phyloP scores from a whole-genome alignment of 768 basidiomycete genomes.

The Xanthoconium stramineum region DNA sequence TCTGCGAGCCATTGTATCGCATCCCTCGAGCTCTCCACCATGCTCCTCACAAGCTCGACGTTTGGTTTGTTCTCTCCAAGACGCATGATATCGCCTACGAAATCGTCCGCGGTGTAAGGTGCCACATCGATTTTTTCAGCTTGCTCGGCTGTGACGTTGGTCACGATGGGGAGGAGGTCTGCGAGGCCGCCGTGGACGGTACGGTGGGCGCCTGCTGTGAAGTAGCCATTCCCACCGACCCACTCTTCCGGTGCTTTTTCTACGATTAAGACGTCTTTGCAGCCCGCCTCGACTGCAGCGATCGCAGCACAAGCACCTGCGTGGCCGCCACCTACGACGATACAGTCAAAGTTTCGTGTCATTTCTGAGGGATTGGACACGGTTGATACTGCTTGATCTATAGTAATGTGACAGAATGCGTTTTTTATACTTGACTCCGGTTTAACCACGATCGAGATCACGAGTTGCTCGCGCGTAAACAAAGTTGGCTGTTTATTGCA shows the following conservation, averaged over 20 bases:
- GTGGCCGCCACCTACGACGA: conserved; percentile 65
- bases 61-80: conserved; percentile 52
- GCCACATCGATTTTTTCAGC: conserved; percentile 51
- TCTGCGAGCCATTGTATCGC: conserved; percentile 56
- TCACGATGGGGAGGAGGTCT: conserved; percentile 56
- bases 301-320: conserved; percentile 66
- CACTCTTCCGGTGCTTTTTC: conserved; percentile 64
- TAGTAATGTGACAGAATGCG: neutral
- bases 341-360: conserved; percentile 43
- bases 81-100: conserved; percentile 58
- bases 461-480: neutral
- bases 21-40: conserved; percentile 56
- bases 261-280: conserved; percentile 56
- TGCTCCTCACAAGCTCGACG: conserved; percentile 42
- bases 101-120: conserved; percentile 54
- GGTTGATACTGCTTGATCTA: no score
- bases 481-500: neutral
- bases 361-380: conserved; percentile 3
- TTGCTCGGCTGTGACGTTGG: conserved; percentile 42
- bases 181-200: conserved; percentile 59
- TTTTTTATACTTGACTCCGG: neutral
- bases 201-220: conserved; percentile 67
- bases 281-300: conserved; percentile 56
- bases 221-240: conserved; percentile 71
- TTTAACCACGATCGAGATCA: neutral